These are phyloP conservation scores for Pythium aquatile DNA, from an alignment of 352 stramenopile genomes.

Conservation along the genomic window DNA sequence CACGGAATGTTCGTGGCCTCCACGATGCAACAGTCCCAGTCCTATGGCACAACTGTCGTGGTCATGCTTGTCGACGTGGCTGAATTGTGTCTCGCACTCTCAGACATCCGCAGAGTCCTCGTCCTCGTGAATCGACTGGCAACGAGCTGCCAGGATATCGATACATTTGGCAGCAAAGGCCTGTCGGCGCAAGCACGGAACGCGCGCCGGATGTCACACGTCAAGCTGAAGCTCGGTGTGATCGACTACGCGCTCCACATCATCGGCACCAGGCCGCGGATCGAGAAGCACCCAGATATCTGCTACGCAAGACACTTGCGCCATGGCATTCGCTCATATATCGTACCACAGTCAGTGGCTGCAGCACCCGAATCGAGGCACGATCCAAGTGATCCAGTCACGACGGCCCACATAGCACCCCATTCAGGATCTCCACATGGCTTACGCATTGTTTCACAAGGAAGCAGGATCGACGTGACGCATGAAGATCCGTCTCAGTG, in stretches of 20 bases:
- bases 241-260: not conserved
- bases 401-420: too few species aligned
- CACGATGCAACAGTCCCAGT: constrained; percentile 6
- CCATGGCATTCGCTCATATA: not conserved
- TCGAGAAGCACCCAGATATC: not conserved
- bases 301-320: not conserved
- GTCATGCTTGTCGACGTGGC: constrained; percentile 6
- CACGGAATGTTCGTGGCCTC: constrained; percentile 7
- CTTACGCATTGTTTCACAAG: too few species aligned
- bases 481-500: too few species aligned
- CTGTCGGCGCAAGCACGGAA: not conserved
- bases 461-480: too few species aligned
- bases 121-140: not conserved
- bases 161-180: not conserved
- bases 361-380: not conserved
- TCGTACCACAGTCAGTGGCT: not conserved
- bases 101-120: not conserved
- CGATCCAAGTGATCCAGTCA: too few species aligned
- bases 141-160: not conserved
- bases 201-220: not conserved
- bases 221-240: not conserved
- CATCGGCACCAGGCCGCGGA: not conserved
- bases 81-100: not conserved
- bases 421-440: too few species aligned
- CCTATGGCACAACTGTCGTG: not conserved